Evolutionary conservation across 352 stramenopile species (phyloP).

Genomic region (Pythium monospermum): DNA sequence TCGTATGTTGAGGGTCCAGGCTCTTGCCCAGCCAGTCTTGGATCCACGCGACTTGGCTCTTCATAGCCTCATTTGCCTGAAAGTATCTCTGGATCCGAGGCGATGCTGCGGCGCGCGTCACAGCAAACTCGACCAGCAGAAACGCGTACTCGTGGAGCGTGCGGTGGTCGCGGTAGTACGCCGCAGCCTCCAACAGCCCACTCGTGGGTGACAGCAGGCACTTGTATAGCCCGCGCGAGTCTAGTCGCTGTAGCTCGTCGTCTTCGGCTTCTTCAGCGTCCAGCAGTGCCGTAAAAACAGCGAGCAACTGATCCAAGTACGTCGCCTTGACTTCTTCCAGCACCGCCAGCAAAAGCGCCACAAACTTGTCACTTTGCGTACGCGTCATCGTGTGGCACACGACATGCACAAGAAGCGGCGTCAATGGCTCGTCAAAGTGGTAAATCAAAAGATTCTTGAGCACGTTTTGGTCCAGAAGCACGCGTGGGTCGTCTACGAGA

Average conservation of each 20-base stretch:
- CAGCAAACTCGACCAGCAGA: constrained; percentile 46
- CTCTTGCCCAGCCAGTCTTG: constrained; percentile 38
- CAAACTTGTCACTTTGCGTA: constrained; percentile 37
- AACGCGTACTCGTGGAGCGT: constrained; percentile 43
- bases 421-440: constrained; percentile 28
- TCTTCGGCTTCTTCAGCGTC: constrained; percentile 18
- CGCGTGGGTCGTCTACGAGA: constrained; percentile 25
- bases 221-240: constrained; percentile 22
- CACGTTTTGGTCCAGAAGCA: constrained; percentile 37
- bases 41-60: constrained; percentile 39
- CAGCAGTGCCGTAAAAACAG: constrained; percentile 36
- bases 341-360: constrained; percentile 47
- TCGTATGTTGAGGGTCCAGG: constrained; percentile 29
- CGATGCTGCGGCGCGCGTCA: constrained; percentile 27
- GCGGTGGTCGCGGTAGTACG: constrained; percentile 56
- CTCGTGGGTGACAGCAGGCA: constrained; percentile 51
- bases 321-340: constrained; percentile 64
- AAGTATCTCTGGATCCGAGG: constrained; percentile 37
- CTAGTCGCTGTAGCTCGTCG: background rate
- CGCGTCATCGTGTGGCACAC: constrained; percentile 3
- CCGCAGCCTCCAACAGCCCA: constrained; percentile 50
- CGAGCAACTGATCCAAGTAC: constrained; percentile 36
- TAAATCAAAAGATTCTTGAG: constrained; percentile 43
- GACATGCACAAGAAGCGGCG: constrained; percentile 17
- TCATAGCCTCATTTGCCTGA: constrained; percentile 24